Percentiles rank a stretch among this genome's conserved stretches.
Evolutionary conservation across 192 early-diverging fungal genomes (phyloP).

Genomic region (Umbelopsis sp.): DNA sequence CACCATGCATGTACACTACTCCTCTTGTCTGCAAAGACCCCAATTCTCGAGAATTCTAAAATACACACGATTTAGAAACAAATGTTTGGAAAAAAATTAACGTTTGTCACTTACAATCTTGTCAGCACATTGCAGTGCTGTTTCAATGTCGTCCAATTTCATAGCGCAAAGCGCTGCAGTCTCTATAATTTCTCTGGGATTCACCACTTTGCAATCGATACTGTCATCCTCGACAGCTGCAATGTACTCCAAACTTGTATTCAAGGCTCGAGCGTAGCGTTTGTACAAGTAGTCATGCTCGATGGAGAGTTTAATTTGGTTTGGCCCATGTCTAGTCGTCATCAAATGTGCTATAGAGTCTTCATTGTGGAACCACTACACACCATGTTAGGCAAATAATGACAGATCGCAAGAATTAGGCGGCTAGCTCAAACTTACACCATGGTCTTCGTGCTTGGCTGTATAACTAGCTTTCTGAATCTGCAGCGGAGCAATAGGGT

Average conservation of each 20-base stretch:
- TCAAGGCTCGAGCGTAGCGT: slow-evolving; percentile 28
- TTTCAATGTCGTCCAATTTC: slow-evolving; percentile 24
- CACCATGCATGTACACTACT: slow-evolving; percentile 25
- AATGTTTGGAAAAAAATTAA: not conserved
- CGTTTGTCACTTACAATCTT: slow-evolving; percentile 24
- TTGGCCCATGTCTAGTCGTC: slow-evolving; percentile 31
- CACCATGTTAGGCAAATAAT: not conserved
- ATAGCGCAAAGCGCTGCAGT: slow-evolving; percentile 45
- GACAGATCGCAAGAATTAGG: not conserved
- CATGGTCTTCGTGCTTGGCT: slow-evolving; percentile 7
- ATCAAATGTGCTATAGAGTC: slow-evolving; percentile 21
- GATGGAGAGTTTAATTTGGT: slow-evolving; percentile 26
- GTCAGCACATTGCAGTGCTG: slow-evolving; percentile 17
- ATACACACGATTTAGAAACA: not conserved
- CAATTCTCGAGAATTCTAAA: slow-evolving; percentile 21
- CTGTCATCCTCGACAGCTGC: slow-evolving; percentile 5
- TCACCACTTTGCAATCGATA: slow-evolving; percentile 42
- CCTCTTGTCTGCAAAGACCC: slow-evolving; percentile 26
- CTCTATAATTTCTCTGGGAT: slow-evolving; percentile 49
- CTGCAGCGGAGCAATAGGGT: not conserved
- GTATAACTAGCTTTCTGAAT: slow-evolving; percentile 2
- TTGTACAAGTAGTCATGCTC: slow-evolving; percentile 38
- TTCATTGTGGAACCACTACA: slow-evolving; percentile 33
- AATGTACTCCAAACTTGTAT: slow-evolving; percentile 23
- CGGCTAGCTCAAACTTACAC: not conserved